Base-by-base conservation (phyloP, 148 eudicot genomes). In the Persicaria tinctoria region DNA sequence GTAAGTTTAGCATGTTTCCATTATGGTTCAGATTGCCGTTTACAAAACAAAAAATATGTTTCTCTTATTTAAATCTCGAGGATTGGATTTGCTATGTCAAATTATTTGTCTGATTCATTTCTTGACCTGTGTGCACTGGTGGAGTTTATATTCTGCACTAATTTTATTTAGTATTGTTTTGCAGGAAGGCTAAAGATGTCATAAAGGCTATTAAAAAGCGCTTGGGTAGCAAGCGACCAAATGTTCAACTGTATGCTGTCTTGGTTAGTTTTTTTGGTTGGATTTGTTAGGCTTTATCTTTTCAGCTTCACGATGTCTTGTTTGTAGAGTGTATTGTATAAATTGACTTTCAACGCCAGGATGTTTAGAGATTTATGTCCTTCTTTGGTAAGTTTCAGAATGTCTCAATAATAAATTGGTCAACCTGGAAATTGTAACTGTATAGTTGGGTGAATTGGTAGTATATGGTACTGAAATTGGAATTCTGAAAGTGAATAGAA, bases 131-230 rank as follows among this genome's bases (percentile, higher is more conserved):
- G 45, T 63, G 46, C 47, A 1, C 5, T 41, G 17, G 18, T 16
- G 46, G 48, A 41, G 48, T 41, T 50, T 50, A 50, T 50, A 17
- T 66, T 41, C 47, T 66, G 70, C 47, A 44, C 70, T 66, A 41
- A 41, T 38, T 66, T 13, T 44, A 41, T 44, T 14, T 13, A 63
- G 41, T 76, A 57, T 69, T 32, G 57, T 70, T 74, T 20, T 86
- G 79, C 87, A 95, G 97, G 89, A 91, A 88, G 79, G 96, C 96
- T 48, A 90, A 80, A 86, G 96, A 88, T 84, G 92, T 90, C 68
- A 87, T 92, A 62, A 95, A 92, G 84, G 87, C 92, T 47, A 89
- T 95, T 16, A 95, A 95, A 77, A 95, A 95, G 80, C 96, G 97
- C 11, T 78, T 95, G 86, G 88, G 86, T 70, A 90, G 89, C 82